These are phyloP conservation scores for Penicillium italicum DNA, from an alignment of 2,329 filamentous ascomycete species.

Conservation along the genomic window DNA sequence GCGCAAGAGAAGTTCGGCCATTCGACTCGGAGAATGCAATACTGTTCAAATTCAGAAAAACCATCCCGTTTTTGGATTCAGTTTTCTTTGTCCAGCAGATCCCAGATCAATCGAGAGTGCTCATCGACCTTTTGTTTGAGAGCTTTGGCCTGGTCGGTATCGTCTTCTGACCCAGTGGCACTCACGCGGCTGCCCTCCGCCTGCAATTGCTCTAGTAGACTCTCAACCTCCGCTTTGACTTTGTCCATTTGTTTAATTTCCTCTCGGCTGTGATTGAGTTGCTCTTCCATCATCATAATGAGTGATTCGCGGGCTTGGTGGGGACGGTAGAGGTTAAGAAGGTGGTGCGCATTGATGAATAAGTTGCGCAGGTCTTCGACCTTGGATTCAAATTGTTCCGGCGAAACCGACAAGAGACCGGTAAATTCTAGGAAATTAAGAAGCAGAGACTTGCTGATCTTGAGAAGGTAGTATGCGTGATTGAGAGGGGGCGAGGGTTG, in stretches of 20 bases:
- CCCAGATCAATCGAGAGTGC: slow-evolving; percentile 38
- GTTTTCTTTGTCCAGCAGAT: slow-evolving; percentile 36
- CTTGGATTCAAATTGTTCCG: slow-evolving; percentile 66
- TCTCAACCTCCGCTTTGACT: slow-evolving; percentile 65
- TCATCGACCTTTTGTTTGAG: slow-evolving; percentile 23
- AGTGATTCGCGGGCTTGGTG: slow-evolving; percentile 88
- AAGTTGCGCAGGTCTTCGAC: slow-evolving; percentile 74
- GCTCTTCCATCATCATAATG: slow-evolving; percentile 82
- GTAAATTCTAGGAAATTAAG: slow-evolving; percentile 85
- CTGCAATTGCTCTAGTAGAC: slow-evolving; percentile 35
- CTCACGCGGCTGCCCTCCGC: slow-evolving; percentile 28
- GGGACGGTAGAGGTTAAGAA: slow-evolving; percentile 90
- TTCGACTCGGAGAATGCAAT: not conserved
- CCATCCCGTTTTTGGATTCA: slow-evolving; percentile 12
- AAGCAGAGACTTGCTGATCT: slow-evolving; percentile 77
- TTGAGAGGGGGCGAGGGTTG: slow-evolving; percentile 43
- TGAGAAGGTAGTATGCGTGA: slow-evolving; percentile 62
- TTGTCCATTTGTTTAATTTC: slow-evolving; percentile 76
- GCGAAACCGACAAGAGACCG: slow-evolving; percentile 65
- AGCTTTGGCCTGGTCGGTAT: slow-evolving; percentile 5
- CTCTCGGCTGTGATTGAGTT: slow-evolving; percentile 66
- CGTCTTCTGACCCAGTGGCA: slow-evolving; percentile 5
- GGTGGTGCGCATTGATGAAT: slow-evolving; percentile 86
- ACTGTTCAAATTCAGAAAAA: not conserved
- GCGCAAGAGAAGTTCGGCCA: not conserved